phyloP scores from a whole-genome alignment of 192 early-diverging fungal genomes.

The Phycomyces nitens region DNA sequence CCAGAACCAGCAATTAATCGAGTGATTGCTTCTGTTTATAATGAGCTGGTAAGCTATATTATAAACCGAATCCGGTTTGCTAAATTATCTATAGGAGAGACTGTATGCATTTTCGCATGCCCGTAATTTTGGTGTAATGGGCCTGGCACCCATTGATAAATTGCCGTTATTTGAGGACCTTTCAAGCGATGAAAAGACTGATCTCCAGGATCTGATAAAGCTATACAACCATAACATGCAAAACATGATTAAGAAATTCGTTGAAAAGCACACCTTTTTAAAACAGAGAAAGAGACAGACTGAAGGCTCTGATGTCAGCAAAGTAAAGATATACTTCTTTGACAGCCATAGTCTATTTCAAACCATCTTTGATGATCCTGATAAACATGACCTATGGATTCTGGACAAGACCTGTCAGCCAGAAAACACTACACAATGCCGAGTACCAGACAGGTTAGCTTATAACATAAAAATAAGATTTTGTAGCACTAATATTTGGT shows the following conservation, averaged over 20 bases:
- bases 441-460: not conserved
- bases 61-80: not conserved
- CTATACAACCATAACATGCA: not conserved
- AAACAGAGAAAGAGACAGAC: too few relatives aligned
- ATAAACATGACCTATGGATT: too few relatives aligned
- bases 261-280: not conserved
- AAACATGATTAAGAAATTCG: not conserved
- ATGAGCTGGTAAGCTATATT: not conserved
- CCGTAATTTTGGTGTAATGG: not conserved
- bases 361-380: too few relatives aligned
- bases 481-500: not conserved
- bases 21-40: not conserved
- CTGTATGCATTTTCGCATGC: not conserved
- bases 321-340: too few relatives aligned
- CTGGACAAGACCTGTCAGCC: too few relatives aligned
- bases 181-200: not conserved
- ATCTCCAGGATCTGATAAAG: not conserved
- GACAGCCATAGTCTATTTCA: too few relatives aligned
- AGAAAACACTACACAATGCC: not conserved
- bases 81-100: not conserved
- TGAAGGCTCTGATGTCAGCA: too few relatives aligned
- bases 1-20: not conserved
- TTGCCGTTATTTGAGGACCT: not conserved
- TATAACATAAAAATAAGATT: too few relatives aligned
- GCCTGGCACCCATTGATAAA: constrained; percentile 1